These are phyloP conservation scores for Penicillium mononematosum DNA, from an alignment of 495 filamentous ascomycete genomes.

Conservation along the genomic window DNA sequence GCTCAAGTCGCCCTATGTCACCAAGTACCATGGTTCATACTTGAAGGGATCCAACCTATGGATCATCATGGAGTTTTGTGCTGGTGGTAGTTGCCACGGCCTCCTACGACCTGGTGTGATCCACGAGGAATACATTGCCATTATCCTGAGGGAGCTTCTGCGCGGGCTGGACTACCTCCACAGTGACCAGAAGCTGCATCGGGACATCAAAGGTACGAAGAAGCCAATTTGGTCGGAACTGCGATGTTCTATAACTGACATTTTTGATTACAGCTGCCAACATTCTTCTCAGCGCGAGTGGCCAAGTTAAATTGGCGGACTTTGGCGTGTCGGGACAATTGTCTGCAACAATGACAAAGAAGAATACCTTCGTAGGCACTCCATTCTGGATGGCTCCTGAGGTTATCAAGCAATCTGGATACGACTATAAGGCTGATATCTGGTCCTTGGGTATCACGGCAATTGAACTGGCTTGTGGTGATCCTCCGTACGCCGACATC, in stretches of 20 bases:
- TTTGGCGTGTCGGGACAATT: slow-evolving; percentile 97
- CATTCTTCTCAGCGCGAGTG: slow-evolving; percentile 78
- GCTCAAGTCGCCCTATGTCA: slow-evolving; percentile 90
- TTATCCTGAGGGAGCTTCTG: slow-evolving; percentile 87
- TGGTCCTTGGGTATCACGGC: slow-evolving; percentile 99
- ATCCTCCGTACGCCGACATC: slow-evolving; percentile 94
- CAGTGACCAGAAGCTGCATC: slow-evolving; percentile 89
- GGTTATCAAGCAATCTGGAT: slow-evolving; percentile 97
- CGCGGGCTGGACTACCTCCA: slow-evolving; percentile 91
- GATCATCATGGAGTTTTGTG: slow-evolving; percentile 97
- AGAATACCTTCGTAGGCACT: slow-evolving; percentile 97
- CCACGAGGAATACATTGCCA: slow-evolving; percentile 88
- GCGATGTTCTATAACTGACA: slow-evolving; percentile 16
- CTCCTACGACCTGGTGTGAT: slow-evolving; percentile 91
- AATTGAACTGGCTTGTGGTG: slow-evolving; percentile 86
- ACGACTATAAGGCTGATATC: slow-evolving; percentile 98
- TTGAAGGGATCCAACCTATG: slow-evolving; percentile 93
- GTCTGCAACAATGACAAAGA: slow-evolving; percentile 99
- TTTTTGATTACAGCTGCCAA: slow-evolving; percentile 68
- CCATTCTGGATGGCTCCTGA: slow-evolving; percentile 99
- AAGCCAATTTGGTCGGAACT: not conserved
- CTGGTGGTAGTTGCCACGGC: slow-evolving; percentile 88
- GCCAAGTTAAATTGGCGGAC: slow-evolving; percentile 95
- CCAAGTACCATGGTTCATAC: slow-evolving; percentile 94
- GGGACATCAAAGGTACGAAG: slow-evolving; percentile 86